Evolutionary conservation across 2,329 filamentous ascomycete species (phyloP).

Genomic region (Helotiales sp.): DNA sequence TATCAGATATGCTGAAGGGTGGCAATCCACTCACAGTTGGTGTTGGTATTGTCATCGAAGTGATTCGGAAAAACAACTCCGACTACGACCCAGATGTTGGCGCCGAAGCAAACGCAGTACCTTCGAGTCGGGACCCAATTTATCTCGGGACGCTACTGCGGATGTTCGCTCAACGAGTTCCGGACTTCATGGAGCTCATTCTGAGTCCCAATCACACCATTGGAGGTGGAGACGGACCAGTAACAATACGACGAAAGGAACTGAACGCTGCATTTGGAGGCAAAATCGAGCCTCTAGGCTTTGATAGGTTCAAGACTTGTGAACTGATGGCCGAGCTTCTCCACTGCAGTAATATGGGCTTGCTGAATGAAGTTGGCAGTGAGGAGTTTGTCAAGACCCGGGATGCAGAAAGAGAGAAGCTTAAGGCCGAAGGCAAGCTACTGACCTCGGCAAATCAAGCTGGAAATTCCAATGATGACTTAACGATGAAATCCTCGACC

Average conservation of each 20-base stretch:
- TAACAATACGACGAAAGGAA: slow-evolving; percentile 71
- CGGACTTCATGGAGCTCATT: slow-evolving; percentile 91
- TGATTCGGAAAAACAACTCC: slow-evolving; percentile 98
- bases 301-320: slow-evolving; percentile 98
- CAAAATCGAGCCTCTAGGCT: slow-evolving; percentile 91
- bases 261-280: slow-evolving; percentile 88
- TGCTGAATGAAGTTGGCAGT: slow-evolving; percentile 89
- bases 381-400: slow-evolving; percentile 83
- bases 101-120: slow-evolving; percentile 76
- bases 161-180: slow-evolving; percentile 87
- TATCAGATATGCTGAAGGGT: slow-evolving; percentile 88
- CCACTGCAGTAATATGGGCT: slow-evolving; percentile 98
- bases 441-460: slow-evolving; percentile 48
- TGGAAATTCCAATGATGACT: slow-evolving; percentile 62
- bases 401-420: slow-evolving; percentile 79
- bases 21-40: slow-evolving; percentile 95
- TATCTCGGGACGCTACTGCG: slow-evolving; percentile 90
- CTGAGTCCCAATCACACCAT: slow-evolving; percentile 70
- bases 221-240: slow-evolving; percentile 58
- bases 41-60: slow-evolving; percentile 96
- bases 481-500: slow-evolving; percentile 62
- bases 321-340: slow-evolving; percentile 97
- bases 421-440: slow-evolving; percentile 79
- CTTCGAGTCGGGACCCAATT: slow-evolving; percentile 89
- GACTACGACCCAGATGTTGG: slow-evolving; percentile 96